These are phyloP conservation scores for Myxozyma melibiosi DNA, from an alignment of 805 yeast genomes.

Conservation along the genomic window DNA sequence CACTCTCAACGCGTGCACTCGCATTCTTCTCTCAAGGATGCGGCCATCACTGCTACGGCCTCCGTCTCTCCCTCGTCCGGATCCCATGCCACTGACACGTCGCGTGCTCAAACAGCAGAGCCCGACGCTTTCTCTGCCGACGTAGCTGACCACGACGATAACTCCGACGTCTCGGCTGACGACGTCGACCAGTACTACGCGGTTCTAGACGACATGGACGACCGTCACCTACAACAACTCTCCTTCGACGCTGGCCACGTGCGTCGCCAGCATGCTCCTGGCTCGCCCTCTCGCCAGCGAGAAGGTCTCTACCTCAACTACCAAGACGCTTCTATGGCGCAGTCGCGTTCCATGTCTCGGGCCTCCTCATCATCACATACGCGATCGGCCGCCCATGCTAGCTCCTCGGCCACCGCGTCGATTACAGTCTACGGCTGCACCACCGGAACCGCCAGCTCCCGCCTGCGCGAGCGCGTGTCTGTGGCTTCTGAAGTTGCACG, in stretches of 20 bases:
- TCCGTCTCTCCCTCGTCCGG: conserved; percentile 6
- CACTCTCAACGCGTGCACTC: conserved; percentile 3
- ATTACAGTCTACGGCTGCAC: not conserved
- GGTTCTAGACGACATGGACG: not conserved
- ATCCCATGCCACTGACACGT: not conserved
- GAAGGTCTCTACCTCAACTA: too few species aligned
- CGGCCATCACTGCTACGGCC: conserved; percentile 3
- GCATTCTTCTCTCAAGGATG: conserved; percentile 9
- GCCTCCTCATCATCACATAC: conserved; percentile 1
- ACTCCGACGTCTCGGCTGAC: not conserved
- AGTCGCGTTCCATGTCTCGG: conserved; percentile 3
- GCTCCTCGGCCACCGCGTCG: not conserved
- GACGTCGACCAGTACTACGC: not conserved
- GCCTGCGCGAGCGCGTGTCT: too few species aligned
- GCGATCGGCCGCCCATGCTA: not conserved
- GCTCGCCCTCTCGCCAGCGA: conserved; percentile 7
- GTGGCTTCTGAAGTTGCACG: too few species aligned
- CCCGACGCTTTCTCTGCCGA: not conserved
- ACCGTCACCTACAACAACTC: not conserved
- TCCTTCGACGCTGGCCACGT: conserved; percentile 2
- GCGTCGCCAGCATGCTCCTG: not conserved
- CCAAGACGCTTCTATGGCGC: conserved; percentile 3
- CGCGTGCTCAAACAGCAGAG: not conserved
- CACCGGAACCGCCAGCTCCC: too few species aligned
- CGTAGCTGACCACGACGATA: conserved; percentile 14